Percentiles rank a stretch among this genome's conserved stretches.
phyloP scores from a whole-genome alignment of 2,329 filamentous ascomycete species.

The Metarhizium rileyi region DNA sequence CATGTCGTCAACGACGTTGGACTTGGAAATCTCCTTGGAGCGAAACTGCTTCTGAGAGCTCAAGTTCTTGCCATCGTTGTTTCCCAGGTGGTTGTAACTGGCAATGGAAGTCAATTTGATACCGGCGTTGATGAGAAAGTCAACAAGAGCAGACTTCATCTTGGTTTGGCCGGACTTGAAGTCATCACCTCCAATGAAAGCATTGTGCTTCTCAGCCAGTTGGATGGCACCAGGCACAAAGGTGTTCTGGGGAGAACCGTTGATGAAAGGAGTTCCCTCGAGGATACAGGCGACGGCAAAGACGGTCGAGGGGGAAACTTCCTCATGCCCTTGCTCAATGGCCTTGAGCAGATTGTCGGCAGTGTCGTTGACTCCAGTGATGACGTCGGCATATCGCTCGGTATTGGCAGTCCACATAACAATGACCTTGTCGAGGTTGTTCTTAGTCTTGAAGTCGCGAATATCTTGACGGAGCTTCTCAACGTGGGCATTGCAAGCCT shows the following conservation, averaged over 20 bases:
- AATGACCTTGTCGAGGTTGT: constrained; percentile 87
- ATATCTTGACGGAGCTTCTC: constrained; percentile 92
- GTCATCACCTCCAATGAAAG: constrained; percentile 95
- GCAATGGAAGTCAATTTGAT: constrained; percentile 98
- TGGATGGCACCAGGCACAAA: constrained; percentile 90
- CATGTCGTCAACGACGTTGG: constrained; percentile 99
- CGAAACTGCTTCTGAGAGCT: constrained; percentile 98
- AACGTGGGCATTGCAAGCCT: constrained; percentile 79
- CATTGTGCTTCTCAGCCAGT: constrained; percentile 74
- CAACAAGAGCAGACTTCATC: constrained; percentile 98
- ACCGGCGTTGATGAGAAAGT: constrained; percentile 96
- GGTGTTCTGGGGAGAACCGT: constrained; percentile 97
- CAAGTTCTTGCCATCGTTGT: constrained; percentile 98
- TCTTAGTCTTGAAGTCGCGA: constrained; percentile 79
- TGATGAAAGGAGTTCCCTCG: constrained; percentile 90
- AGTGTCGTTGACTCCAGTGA: constrained; percentile 89
- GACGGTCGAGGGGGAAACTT: constrained; percentile 90
- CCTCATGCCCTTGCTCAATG: constrained; percentile 77
- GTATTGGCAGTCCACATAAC: constrained; percentile 99
- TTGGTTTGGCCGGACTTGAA: constrained; percentile 99
- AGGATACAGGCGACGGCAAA: constrained; percentile 93
- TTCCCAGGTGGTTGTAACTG: constrained; percentile 98
- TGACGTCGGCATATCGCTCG: constrained; percentile 84
- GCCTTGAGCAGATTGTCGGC: constrained; percentile 85
- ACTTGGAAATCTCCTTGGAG: constrained; percentile 99